phyloP scores from a whole-genome alignment of 2,329 filamentous ascomycete species.

The Aureobasidium namibiae region DNA sequence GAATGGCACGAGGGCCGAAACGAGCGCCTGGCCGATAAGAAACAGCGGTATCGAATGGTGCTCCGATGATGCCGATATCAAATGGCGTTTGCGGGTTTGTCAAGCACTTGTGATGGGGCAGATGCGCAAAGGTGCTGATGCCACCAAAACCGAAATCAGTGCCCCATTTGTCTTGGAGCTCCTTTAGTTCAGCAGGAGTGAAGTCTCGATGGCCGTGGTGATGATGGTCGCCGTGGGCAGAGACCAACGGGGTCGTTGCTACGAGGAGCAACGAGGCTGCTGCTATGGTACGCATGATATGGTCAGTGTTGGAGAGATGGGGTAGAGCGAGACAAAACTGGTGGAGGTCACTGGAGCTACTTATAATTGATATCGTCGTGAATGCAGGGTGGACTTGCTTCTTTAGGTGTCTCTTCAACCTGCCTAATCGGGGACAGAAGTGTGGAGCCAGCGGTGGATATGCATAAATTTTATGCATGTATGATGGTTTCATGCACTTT shows the following conservation, averaged over 20 bases:
- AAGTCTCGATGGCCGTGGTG: conserved; percentile 14
- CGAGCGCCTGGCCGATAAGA: conserved; percentile 45
- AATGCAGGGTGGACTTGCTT: conserved; percentile 1
- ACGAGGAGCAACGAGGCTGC: background rate
- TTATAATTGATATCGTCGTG: background rate
- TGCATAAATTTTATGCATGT: background rate
- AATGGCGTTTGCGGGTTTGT: conserved; percentile 32
- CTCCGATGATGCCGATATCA: conserved; percentile 43
- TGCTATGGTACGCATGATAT: background rate
- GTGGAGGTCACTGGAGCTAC: background rate
- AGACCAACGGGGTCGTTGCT: background rate
- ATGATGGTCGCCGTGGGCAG: conserved; percentile 10
- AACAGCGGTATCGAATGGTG: conserved; percentile 43
- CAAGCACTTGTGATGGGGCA: conserved; percentile 40
- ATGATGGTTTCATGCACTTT: background rate
- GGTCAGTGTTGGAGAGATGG: background rate
- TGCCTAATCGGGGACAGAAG: background rate
- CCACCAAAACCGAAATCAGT: conserved; percentile 22
- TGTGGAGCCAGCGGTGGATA: conserved; percentile 20
- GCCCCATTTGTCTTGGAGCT: conserved; percentile 17
- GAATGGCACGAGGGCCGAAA: conserved; percentile 82
- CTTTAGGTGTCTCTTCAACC: conserved; percentile 5
- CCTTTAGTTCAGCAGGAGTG: conserved; percentile 12
- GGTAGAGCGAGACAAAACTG: background rate
- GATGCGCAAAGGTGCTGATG: conserved; percentile 34